Base-by-base conservation (phyloP, 2,329 filamentous ascomycete genomes). In the Penicillium sp. region DNA sequence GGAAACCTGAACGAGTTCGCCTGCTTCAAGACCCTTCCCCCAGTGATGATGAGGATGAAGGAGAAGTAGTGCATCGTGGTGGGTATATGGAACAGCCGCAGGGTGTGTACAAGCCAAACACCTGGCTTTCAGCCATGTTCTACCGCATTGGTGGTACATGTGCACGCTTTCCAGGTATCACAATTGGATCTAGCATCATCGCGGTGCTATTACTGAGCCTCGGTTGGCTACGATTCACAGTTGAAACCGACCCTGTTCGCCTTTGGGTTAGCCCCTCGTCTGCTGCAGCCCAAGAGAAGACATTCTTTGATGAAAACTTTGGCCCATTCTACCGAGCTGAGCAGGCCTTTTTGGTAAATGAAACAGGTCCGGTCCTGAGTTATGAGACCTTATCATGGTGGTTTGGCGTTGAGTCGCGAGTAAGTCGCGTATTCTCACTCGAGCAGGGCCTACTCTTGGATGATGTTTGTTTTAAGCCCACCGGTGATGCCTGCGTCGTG, bases 251-350 rank as follows among this genome's bases (percentile, higher is more conserved):
- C 60, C 95, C 95, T 6, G 95, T 96, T 11, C 87, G 90, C 48
- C 80, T 99, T 9, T 99, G 95, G 95, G 95, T 99, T n/a, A 93
- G 93, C 67, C 95, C 95, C 8, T 89, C 90, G 9, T 98, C 95
- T 4, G 85, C 87, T 48, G 93, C 96, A 21, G 95, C 95, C 0
- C 84, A 91, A 70, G 93, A 99, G 72, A 99, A 99, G 77, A 84
- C 84, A 1, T 99, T 96, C 71, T 99, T 98, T 63, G 96, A 99
- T 71, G 74, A 84, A 35, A 92, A 91, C 66, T 99, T 99, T 71
- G 96, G 95, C 0, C 92, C 93, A 0, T 99, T 99, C 70, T 99
- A 95, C 76, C 90, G 95, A 41, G 90, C 93, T 0, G 90, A 99
- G 73, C 95, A 99, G 75, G 86, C 88, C 0, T 99, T 99, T 73